Evolutionary conservation across 805 yeast species (phyloP), one percentile per base, ranked within the genome.

Genomic region (Wickerhamiella bombiphila): DNA sequence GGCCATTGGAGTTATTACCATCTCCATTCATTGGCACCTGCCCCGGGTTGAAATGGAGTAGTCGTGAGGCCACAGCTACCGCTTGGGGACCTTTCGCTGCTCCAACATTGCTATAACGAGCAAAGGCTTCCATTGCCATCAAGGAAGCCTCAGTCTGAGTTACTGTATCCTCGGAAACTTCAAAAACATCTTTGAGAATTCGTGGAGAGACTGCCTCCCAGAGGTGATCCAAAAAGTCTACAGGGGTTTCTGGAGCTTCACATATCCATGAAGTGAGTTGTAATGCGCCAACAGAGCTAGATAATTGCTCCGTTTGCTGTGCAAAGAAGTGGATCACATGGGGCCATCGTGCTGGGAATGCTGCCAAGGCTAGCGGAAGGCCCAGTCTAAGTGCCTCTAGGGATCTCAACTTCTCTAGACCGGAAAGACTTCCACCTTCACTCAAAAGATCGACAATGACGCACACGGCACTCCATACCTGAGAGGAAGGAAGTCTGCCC

Each of bases 371-470:
- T 7, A 30, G 22, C 5, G 33, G 33, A 5, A 30, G 15, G 9
- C 33, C 33, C 19, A 30, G 33, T 30, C 16, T 16, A 13, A 30
- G 20, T 17, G 33, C 33, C 33, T 30, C 33, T n/a, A 30, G 18
- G 7, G 22, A 20, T 5, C 33, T 20, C 11, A 30, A 22, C 11
- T 22, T 13, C 22, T 30, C 18, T 15, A 30, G 21, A 22, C 33
- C 33, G 6, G 20, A 17, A 16, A 13, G 33, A 5, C 6, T 30
- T 14, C 13, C n/a, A 30, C 22, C 33, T 14, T 7, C 33, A 17
- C 20, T n/a, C 5, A 8, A 16, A 5, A 30, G 11, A 14, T 17
- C 9, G 6, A 22, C 22, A 8, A 7, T 19, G 33, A 30, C n/a
- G 8, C 15, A 16, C 13, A 22, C 13, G 5, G 33, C 33, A n/a